Percentiles rank a stretch among this genome's conserved stretches.
Evolutionary conservation across 805 yeast species (phyloP).

Genomic region (Metschnikowia reukaufii): DNA sequence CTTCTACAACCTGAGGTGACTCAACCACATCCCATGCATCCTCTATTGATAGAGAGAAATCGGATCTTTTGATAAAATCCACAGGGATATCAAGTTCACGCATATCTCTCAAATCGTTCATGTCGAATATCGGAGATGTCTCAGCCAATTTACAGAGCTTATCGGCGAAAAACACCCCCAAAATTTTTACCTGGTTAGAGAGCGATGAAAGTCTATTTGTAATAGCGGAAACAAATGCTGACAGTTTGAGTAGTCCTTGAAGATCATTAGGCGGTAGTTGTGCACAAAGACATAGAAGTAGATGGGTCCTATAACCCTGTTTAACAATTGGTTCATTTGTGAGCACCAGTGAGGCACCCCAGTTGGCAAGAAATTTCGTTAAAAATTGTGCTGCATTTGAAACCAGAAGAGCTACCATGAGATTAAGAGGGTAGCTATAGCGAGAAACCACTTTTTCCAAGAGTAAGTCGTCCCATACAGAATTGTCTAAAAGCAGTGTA

Average conservation of each 20-base stretch:
- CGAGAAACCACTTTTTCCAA: constrained; percentile 22
- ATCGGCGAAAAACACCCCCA: constrained; percentile 63
- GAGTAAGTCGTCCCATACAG: constrained; percentile 21
- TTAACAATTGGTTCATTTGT: constrained; percentile 36
- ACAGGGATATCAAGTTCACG: constrained; percentile 6
- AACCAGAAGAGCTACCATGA: constrained; percentile 13
- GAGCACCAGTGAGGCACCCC: constrained; percentile 38
- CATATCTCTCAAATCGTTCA: constrained; percentile 19
- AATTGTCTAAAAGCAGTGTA: constrained; percentile 14
- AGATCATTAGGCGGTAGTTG: constrained; percentile 21
- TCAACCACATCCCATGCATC: constrained; percentile 25
- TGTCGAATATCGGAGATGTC: constrained; percentile 32
- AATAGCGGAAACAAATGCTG: constrained; percentile 49
- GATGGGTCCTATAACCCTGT: constrained; percentile 52
- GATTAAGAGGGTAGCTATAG: constrained; percentile 14
- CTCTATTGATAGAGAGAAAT: constrained; percentile 4
- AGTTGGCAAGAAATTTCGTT: constrained; percentile 8
- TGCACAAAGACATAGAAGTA: constrained; percentile 40
- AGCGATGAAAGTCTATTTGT: constrained; percentile 54
- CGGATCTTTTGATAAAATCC: not conserved
- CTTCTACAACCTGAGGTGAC: constrained; percentile 15
- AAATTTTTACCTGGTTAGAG: constrained; percentile 42
- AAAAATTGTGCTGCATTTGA: not conserved
- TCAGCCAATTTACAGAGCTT: constrained; percentile 36
- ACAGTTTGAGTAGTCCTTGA: constrained; percentile 31